Conservation (phyloP, 352 stramenopile genomes). For the Globisporangium perplexum region DNA sequence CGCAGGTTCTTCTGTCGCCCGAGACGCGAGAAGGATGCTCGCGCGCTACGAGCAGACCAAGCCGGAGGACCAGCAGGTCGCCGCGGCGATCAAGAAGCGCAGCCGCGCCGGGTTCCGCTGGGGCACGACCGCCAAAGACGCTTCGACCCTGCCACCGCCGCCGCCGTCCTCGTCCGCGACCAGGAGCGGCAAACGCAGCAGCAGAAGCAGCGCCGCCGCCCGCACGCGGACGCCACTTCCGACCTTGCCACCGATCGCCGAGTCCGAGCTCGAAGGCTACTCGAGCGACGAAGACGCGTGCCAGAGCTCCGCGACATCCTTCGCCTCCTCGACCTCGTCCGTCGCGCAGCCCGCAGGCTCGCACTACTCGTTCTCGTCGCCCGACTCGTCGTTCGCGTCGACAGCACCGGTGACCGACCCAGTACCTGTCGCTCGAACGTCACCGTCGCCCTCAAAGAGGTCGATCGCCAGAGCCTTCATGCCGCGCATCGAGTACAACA, state of each 20-base stretch:
- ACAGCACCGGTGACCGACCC: too few relatives aligned
- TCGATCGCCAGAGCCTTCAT: not conserved
- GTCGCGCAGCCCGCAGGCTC: not conserved
- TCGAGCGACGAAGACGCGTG: slow-evolving; percentile 4
- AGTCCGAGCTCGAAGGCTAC: slow-evolving; percentile 13
- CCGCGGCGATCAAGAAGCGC: slow-evolving; percentile 11
- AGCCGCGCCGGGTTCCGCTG: slow-evolving; percentile 12
- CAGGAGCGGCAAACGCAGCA: not conserved
- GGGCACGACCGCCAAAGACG: not conserved
- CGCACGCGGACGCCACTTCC: not conserved
- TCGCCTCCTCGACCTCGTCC: slow-evolving; percentile 5
- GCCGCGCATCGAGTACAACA: slow-evolving; percentile 15
- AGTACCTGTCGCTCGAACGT: not conserved
- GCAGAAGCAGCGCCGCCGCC: not conserved
- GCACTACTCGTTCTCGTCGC: not conserved
- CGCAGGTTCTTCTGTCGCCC: too few relatives aligned
- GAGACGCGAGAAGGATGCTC: slow-evolving; percentile 3
- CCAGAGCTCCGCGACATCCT: slow-evolving; percentile 1
- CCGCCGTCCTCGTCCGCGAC: not conserved
- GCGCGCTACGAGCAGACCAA: slow-evolving; percentile 14
- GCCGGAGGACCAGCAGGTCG: slow-evolving; percentile 9
- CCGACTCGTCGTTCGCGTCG: not conserved
- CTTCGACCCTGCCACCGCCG: not conserved
- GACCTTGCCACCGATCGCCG: slow-evolving; percentile 6
- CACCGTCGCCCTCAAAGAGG: too few relatives aligned